Conservation (phyloP, 2,329 filamentous ascomycete species). For the Aspergillus quadrilineatus region DNA sequence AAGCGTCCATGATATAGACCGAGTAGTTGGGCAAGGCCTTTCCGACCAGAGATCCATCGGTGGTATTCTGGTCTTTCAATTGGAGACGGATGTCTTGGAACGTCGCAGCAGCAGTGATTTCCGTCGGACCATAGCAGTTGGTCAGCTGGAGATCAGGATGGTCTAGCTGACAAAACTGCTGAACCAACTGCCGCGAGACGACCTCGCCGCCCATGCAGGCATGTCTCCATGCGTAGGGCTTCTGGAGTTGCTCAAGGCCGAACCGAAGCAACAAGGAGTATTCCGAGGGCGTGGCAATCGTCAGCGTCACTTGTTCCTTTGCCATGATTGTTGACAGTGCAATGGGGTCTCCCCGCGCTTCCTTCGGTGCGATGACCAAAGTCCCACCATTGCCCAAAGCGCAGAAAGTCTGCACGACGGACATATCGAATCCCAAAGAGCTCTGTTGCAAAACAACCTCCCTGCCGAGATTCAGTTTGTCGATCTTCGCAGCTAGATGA, state of each 20-base stretch:
- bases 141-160: slow-evolving; percentile 16
- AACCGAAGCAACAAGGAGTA: not conserved
- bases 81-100: slow-evolving; percentile 11
- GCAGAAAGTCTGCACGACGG: slow-evolving; percentile 3
- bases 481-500: not conserved
- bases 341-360: not conserved
- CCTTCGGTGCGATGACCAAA: not conserved
- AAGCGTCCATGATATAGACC: slow-evolving; percentile 3
- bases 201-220: slow-evolving; percentile 27
- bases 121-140: slow-evolving; percentile 32
- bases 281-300: not conserved
- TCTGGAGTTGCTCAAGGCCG: not conserved
- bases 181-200: slow-evolving; percentile 7
- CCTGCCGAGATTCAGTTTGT: not conserved
- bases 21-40: not conserved
- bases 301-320: not conserved
- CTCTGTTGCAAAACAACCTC: slow-evolving; percentile 8
- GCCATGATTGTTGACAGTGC: not conserved
- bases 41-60: not conserved
- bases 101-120: slow-evolving; percentile 24
- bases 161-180: slow-evolving; percentile 17
- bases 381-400: slow-evolving; percentile 6
- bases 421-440: slow-evolving; percentile 8
- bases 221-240: not conserved
- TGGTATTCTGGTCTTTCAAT: not conserved